A percentile compares a stretch with the other conserved stretches of the same genome.
Conservation (phyloP, 2,329 filamentous ascomycete species). For the Rugonectria rugulosa region DNA sequence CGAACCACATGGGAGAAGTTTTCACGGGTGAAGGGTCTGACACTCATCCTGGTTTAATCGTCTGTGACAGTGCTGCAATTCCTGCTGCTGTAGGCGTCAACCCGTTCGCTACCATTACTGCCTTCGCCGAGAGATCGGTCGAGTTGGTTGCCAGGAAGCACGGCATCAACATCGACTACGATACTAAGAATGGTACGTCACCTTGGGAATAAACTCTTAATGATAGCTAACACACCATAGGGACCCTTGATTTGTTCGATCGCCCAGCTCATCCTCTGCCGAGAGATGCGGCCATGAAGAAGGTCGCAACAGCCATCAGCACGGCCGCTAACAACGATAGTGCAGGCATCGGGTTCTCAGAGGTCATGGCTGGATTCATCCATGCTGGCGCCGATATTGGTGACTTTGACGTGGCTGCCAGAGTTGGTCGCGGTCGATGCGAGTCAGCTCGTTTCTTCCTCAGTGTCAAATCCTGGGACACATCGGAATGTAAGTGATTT, state of each 20-base stretch:
- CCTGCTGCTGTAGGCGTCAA: slow-evolving; percentile 71
- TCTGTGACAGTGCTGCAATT: slow-evolving; percentile 68
- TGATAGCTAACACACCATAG: not conserved
- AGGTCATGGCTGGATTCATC: slow-evolving; percentile 70
- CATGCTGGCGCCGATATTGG: slow-evolving; percentile 42
- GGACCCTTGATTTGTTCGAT: slow-evolving; percentile 60
- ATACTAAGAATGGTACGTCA: slow-evolving; percentile 27
- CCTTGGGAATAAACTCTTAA: slow-evolving; percentile 21
- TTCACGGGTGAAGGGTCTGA: slow-evolving; percentile 61
- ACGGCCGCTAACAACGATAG: slow-evolving; percentile 17
- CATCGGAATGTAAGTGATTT: slow-evolving; percentile 16
- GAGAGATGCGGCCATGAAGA: not conserved
- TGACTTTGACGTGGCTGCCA: slow-evolving; percentile 23
- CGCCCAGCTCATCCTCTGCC: slow-evolving; percentile 56
- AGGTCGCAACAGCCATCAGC: slow-evolving; percentile 8
- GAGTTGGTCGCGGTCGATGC: slow-evolving; percentile 47
- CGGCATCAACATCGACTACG: slow-evolving; percentile 25
- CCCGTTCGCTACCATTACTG: slow-evolving; percentile 73
- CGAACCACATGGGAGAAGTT: slow-evolving; percentile 67
- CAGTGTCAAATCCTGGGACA: slow-evolving; percentile 64
- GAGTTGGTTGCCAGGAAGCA: slow-evolving; percentile 41
- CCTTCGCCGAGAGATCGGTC: slow-evolving; percentile 70
- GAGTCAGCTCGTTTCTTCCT: slow-evolving; percentile 67
- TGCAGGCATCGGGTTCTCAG: slow-evolving; percentile 66
- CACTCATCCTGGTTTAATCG: slow-evolving; percentile 64